Base-by-base conservation (phyloP, 164 flowering plant species). In the Dillenia turbinata region DNA sequence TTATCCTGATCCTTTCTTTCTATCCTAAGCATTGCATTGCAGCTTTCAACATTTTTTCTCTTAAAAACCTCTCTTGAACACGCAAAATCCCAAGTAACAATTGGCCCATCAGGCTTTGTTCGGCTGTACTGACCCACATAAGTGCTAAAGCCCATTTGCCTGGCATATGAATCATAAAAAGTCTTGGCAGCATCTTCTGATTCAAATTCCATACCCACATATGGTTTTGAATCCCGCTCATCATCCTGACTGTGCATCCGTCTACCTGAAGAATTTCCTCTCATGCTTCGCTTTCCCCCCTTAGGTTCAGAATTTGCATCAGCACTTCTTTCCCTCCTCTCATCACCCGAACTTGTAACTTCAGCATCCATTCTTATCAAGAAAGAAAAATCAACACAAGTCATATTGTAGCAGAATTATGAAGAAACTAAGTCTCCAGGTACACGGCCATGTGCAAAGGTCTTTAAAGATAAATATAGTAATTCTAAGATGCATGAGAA, bases 11-110 rank as follows among this genome's bases (percentile, higher is more conserved):
- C 78, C 43, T 78, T 78, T 56, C 72, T 77, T 69, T 71, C 78
- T 56, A 78, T 75, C 62, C 74, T 75, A 22, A 79, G 62, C 75
- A 71, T 59, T 1, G 81, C 83, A 69, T 61, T 72, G 64, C 81
- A 77, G 64, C 77, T 72, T 44, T 71, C 80, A 43, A 57, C 64
- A 56, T 75, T 75, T 59, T 73, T 78, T 65, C 77, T 69, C 59
- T 74, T 79, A 50, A 75, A 70, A 19, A 72, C 77, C 67, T 79
- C 83, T 44, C 75, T 83, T 10, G 76, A 73, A 65, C 87, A 83
- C 15, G 66, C 67, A 73, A 78, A 79, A 8, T 77, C 77, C 70
- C 81, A 74, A 17, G 60, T 65, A 19, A 71, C 61, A 58, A 79
- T 69, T 14, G 79, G 73, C 12, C 76, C 78, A 40, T 80, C 82